Evolutionary conservation across 108 stramenopile species (phyloP).

Genomic region (Nitzschia sp.): DNA sequence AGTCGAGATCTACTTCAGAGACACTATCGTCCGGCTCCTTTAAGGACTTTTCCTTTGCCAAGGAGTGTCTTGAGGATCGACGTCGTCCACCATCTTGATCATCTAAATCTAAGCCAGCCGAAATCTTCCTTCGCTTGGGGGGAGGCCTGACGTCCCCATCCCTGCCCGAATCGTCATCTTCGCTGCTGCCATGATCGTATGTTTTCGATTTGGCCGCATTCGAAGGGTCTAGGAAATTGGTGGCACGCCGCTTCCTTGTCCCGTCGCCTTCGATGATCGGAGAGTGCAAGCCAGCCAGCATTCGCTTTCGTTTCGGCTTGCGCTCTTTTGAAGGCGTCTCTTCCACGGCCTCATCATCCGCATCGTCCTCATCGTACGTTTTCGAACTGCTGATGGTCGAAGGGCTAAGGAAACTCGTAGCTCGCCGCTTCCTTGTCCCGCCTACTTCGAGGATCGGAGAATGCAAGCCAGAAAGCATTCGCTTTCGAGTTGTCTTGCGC

Average conservation of each 20-base stretch:
- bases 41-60: slow-evolving; percentile 4
- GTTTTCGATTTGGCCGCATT: neutral
- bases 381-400: no score
- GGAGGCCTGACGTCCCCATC: neutral
- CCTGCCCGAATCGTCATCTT: neutral
- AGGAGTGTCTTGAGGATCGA: slow-evolving; percentile 3
- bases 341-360: neutral
- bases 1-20: neutral
- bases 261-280: neutral
- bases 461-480: no score
- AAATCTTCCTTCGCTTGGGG: neutral
- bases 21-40: slow-evolving; percentile 9
- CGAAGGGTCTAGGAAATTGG: neutral
- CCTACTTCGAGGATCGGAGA: no score
- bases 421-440: no score
- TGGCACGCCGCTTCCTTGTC: neutral
- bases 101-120: neutral
- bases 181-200: neutral
- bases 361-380: neutral
- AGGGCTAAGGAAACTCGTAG: no score
- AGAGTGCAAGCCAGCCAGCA: neutral
- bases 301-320: neutral
- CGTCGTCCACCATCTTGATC: neutral
- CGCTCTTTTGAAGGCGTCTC: neutral
- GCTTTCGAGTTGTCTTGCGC: no score